Conservation (phyloP, 352 stramenopile genomes). For the Phytophthora hybrid region DNA sequence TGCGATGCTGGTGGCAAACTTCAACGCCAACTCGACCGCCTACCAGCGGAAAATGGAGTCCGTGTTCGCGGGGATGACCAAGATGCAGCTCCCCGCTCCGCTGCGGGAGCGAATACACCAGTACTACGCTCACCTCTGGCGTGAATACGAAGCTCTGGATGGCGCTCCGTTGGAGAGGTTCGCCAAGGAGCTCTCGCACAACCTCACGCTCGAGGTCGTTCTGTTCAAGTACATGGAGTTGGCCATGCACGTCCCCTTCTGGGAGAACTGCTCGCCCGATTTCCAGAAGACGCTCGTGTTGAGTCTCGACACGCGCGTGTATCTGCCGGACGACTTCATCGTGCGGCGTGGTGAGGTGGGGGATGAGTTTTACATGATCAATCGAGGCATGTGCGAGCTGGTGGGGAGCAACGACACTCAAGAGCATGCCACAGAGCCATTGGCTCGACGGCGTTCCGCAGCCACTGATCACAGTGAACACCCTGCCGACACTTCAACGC, state of each 20-base stretch:
- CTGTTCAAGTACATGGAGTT: conserved; percentile 80
- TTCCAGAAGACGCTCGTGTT: conserved; percentile 68
- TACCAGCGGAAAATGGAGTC: conserved; percentile 71
- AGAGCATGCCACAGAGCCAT: conserved; percentile 31
- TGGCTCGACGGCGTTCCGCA: conserved; percentile 26
- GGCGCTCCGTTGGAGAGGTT: conserved; percentile 56
- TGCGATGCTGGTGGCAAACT: conserved; percentile 64
- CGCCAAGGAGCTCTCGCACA: conserved; percentile 65
- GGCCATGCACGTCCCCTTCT: conserved; percentile 54
- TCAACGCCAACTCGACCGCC: conserved; percentile 55
- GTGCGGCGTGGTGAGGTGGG: conserved; percentile 57
- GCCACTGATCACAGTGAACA: conserved; percentile 16
- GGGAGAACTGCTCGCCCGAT: conserved; percentile 53
- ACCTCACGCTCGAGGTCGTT: conserved; percentile 68
- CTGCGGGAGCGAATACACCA: conserved; percentile 73
- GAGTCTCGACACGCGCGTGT: conserved; percentile 57
- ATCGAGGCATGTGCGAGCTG: conserved; percentile 58
- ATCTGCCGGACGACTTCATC: conserved; percentile 72
- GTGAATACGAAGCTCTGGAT: conserved; percentile 73
- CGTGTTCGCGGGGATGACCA: conserved; percentile 59
- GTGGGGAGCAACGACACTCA: conserved; percentile 29
- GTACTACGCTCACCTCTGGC: conserved; percentile 77
- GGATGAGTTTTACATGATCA: conserved; percentile 75
- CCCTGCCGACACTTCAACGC: conserved; percentile 23
- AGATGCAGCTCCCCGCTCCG: conserved; percentile 53